Base-by-base conservation (phyloP, 768 basidiomycete species). In the Tulasnella sp. region DNA sequence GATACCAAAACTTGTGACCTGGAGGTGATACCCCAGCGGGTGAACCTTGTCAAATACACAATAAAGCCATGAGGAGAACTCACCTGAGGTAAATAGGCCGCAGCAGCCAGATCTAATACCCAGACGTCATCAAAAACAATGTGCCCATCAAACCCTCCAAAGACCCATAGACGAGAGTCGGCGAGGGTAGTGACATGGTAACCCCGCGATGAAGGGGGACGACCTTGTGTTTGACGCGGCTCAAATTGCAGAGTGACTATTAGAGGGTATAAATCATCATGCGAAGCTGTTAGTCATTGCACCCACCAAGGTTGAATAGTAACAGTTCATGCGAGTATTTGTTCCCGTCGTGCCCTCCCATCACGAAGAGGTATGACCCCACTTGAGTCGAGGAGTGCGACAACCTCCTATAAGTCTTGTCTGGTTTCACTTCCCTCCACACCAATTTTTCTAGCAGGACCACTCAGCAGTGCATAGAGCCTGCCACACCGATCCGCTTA, bases 311-410 rank as follows among this genome's bases (percentile, higher is more conserved):
- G 65, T 96, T 92, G 69, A 91, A 91, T 4, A 88, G 72, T 15
- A 89, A 73, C 4, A 94, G 72, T 9, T 93, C 85, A 49, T 69
- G 69, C 31, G 67, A 67, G 66, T 96, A 96, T 46, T 81, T 72
- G 9, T 70, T 68, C 4, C 87, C 86, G 61, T 93, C 84, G 69
- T 94, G 91, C 2, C 93, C 93, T 0, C 91, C 92, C 41, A 83
- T 74, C 53, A 94, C 76, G 70, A 93, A 92, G 0, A 97, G 77
- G 66, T 89, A 93, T 0, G 88, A 90, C 29, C 93, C 91, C 14
- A 97, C 86, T 67, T 86, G 87, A 0, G 91, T 90, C 12, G 90
- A 77, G 9, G 84, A 85, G 63, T 97, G 93, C 25, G 85, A 83
- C 40, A 93, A 74, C 8, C 88, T 78, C 60, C 81, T 79, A 64